Conservation (phyloP, 2,329 filamentous ascomycete genomes). For the Cladosporium sp. region DNA sequence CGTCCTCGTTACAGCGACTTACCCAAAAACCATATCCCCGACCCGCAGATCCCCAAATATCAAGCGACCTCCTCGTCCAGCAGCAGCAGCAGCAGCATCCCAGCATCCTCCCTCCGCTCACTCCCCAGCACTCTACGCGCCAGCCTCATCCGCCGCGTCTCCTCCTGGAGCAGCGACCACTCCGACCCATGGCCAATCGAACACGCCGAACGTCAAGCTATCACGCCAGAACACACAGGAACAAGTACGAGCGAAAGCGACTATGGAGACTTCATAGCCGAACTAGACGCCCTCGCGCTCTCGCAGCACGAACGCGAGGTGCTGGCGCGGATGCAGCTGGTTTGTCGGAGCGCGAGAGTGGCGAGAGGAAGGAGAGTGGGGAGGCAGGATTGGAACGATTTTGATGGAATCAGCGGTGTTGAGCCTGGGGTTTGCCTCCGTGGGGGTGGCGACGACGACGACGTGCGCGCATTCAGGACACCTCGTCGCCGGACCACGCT, state of each 20-base stretch:
- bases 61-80: not conserved
- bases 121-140: not conserved
- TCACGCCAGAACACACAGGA: not conserved
- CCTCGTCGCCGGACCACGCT: not conserved
- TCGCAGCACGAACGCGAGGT: not conserved
- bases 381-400: not conserved
- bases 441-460: not conserved
- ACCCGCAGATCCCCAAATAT: no score
- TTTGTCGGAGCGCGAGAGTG: not conserved
- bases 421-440: not conserved
- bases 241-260: not conserved
- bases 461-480: not conserved
- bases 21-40: not conserved
- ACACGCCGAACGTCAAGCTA: not conserved
- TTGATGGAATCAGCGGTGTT: not conserved
- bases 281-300: conserved; percentile 5
- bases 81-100: not conserved
- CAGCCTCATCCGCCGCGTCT: not conserved
- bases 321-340: not conserved
- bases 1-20: no score
- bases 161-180: not conserved
- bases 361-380: not conserved
- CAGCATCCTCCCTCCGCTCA: not conserved
- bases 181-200: not conserved
- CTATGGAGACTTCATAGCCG: not conserved